A percentile compares a stretch with the other conserved stretches of the same genome.
These are phyloP conservation scores for Suhomyces tanzawaensis DNA, from an alignment of 805 yeast genomes.

Conservation along the genomic window DNA sequence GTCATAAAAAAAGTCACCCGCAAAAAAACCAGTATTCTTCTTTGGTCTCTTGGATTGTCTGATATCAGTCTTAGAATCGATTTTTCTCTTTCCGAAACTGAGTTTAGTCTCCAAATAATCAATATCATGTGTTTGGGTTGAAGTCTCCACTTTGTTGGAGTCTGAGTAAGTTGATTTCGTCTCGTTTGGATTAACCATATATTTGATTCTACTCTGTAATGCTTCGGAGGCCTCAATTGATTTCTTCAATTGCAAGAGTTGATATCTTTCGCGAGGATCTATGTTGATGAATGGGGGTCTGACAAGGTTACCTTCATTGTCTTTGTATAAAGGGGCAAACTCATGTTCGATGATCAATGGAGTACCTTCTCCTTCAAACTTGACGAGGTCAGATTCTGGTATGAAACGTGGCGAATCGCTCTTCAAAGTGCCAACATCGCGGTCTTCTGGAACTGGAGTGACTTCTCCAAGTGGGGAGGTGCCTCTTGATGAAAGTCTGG, in stretches of 20 bases:
- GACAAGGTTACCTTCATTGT: conserved; percentile 36
- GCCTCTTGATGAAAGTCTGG: not conserved
- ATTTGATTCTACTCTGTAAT: conserved; percentile 32
- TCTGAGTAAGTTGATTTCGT: conserved; percentile 16
- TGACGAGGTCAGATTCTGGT: not conserved
- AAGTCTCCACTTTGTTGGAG: conserved; percentile 34
- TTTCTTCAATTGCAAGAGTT: conserved; percentile 37
- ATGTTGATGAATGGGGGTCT: conserved; percentile 45
- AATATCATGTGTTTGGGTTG: conserved; percentile 41
- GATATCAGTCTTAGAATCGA: conserved; percentile 8
- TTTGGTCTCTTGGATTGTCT: conserved; percentile 15
- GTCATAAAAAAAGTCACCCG: conserved; percentile 39
- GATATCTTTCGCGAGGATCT: conserved; percentile 43
- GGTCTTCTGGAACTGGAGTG: not conserved
- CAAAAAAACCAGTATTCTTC: conserved; percentile 25
- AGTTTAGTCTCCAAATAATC: conserved; percentile 28
- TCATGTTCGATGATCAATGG: conserved; percentile 29
- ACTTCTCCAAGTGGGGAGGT: conserved; percentile 6
- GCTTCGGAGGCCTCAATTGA: conserved; percentile 36
- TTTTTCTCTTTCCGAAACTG: conserved; percentile 22
- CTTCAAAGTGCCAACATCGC: no score
- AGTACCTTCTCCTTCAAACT: not conserved
- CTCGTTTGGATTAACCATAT: conserved; percentile 42
- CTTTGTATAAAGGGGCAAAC: conserved; percentile 34
- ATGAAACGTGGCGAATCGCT: not conserved